These are phyloP conservation scores for Limnanthes douglasii DNA, from an alignment of 345 rosid species.

Conservation along the genomic window DNA sequence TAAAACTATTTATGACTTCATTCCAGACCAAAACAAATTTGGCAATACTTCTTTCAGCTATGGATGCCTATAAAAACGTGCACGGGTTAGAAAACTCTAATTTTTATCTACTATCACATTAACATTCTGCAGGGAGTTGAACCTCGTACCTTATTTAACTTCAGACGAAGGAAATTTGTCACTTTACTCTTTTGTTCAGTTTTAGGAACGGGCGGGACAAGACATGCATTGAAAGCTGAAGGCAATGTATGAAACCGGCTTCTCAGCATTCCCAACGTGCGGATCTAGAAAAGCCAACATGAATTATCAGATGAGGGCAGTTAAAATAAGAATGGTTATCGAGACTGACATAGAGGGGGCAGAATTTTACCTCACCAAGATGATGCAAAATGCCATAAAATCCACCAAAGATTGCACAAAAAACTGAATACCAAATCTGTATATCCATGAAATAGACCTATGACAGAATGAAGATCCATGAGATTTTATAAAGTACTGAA, in stretches of 20 bases:
- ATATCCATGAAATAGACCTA: constrained; percentile 98
- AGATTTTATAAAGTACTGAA: too few relatives aligned
- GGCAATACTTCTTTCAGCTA: constrained; percentile 33
- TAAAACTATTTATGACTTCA: constrained; percentile 60
- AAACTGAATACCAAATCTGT: constrained; percentile 98
- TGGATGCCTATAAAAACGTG: constrained; percentile 22
- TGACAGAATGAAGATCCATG: constrained; percentile 1
- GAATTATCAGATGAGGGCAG: too few relatives aligned
- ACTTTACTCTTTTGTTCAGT: constrained; percentile 25
- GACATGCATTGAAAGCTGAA: constrained; percentile 57
- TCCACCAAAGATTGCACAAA: constrained; percentile 79
- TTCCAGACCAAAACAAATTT: constrained; percentile 92
- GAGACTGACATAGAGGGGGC: constrained; percentile 5
- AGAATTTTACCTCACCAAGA: constrained; percentile 79
- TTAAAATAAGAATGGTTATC: too few relatives aligned
- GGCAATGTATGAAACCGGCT: constrained; percentile 84
- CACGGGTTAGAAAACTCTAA: neutral
- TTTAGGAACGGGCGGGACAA: constrained; percentile 43
- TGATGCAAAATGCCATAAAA: constrained; percentile 90
- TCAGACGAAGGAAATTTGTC: constrained; percentile 23
- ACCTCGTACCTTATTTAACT: constrained; percentile 40
- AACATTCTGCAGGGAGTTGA: neutral
- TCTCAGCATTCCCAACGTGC: constrained; percentile 93
- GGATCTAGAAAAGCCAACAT: constrained; percentile 77
- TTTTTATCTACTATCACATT: neutral